Conservation (phyloP, 495 filamentous ascomycete species). For the Hypomontagnella monticulosa region DNA sequence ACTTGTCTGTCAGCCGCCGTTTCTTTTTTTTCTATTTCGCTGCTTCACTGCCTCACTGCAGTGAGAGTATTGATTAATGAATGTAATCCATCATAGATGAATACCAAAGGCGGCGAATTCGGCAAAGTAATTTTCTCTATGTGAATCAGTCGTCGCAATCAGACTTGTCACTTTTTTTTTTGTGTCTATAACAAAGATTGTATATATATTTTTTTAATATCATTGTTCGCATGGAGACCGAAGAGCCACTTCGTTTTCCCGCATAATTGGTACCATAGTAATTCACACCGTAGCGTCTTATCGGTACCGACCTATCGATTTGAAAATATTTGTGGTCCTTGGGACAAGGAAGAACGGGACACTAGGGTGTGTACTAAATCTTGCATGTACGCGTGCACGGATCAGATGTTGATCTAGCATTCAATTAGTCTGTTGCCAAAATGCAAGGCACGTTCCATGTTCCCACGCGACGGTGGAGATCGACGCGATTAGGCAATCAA, state of each 20-base stretch:
- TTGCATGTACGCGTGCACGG: conserved; percentile 29
- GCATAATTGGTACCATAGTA: neutral
- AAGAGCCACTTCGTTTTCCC: too few relatives aligned
- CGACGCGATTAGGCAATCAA: conserved; percentile 31
- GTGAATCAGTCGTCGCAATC: neutral
- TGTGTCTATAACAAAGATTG: neutral
- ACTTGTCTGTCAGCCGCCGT: conserved; percentile 23
- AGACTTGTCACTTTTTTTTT: neutral
- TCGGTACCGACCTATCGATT: conserved; percentile 21
- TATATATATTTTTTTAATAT: neutral
- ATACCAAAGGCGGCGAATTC: too few relatives aligned
- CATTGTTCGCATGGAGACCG: neutral
- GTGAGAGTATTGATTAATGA: too few relatives aligned
- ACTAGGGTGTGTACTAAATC: conserved; percentile 25
- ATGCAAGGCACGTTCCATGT: conserved; percentile 36
- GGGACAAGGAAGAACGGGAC: conserved; percentile 7
- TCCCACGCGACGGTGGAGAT: conserved; percentile 41
- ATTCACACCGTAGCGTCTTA: too few relatives aligned
- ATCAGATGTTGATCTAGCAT: conserved; percentile 18
- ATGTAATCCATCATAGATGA: too few relatives aligned
- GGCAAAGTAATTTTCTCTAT: too few relatives aligned
- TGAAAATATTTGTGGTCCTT: neutral
- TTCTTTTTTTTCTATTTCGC: conserved; percentile 10
- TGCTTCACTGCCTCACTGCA: neutral
- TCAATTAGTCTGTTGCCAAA: conserved; percentile 17